phyloP scores from a whole-genome alignment of 176 grass and related monocot species.

The Ananas comosus region DNA sequence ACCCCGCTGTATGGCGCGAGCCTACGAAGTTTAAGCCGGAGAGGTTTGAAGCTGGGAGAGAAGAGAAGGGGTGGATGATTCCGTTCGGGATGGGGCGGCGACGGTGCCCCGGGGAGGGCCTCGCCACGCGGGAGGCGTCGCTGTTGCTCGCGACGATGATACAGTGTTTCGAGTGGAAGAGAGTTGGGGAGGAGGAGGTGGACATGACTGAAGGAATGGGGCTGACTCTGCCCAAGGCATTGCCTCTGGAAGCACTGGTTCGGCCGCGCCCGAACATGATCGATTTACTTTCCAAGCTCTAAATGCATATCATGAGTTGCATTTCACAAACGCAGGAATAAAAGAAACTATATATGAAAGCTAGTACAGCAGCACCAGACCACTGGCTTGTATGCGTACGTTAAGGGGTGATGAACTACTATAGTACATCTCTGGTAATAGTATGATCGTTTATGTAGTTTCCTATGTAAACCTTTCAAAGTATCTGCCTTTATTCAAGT shows the following conservation, averaged over 20 bases:
- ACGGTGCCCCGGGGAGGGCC: conserved; percentile 46
- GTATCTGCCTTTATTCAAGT: no score
- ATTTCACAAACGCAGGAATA: neutral
- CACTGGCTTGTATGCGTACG: no score
- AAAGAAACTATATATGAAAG: no score
- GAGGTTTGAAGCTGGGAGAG: conserved; percentile 22
- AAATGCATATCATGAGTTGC: neutral
- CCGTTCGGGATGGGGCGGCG: conserved; percentile 66
- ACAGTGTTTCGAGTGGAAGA: conserved; percentile 69
- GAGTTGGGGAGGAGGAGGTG: conserved; percentile 15
- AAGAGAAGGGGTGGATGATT: conserved; percentile 21
- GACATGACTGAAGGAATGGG: conserved; percentile 40
- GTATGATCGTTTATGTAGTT: no score
- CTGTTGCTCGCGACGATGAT: conserved; percentile 38
- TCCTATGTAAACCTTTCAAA: no score
- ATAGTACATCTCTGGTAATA: no score
- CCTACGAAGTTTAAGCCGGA: conserved; percentile 14
- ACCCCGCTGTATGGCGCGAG: conserved; percentile 15
- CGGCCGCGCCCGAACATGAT: conserved; percentile 27
- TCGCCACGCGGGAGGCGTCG: conserved; percentile 33
- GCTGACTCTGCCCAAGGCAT: conserved; percentile 27
- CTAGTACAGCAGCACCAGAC: no score
- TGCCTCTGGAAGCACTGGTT: conserved; percentile 33
- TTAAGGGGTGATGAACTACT: no score
- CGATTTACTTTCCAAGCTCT: conserved; percentile 19